phyloP scores from a whole-genome alignment of 208 protist species.

The Leishmania lainsoni region DNA sequence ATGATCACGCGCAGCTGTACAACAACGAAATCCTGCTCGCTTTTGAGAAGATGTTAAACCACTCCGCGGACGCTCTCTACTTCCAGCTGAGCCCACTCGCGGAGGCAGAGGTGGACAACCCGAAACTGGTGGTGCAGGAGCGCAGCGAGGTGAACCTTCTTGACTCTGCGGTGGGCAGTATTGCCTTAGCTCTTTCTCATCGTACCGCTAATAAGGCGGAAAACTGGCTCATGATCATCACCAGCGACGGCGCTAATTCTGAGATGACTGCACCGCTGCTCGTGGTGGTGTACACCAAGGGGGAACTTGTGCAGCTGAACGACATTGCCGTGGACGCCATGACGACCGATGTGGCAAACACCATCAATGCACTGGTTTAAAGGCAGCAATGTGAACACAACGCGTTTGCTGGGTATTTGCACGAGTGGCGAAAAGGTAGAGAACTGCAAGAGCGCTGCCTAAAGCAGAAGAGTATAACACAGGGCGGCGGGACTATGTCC shows the following conservation, averaged over 20 bases:
- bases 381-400: background rate
- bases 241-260: slow-evolving; percentile 50
- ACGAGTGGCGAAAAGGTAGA: slow-evolving; percentile 46
- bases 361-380: slow-evolving; percentile 70
- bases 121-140: slow-evolving; percentile 24
- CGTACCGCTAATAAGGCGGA: slow-evolving; percentile 45
- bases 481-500: background rate
- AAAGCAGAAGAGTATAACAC: too few relatives aligned
- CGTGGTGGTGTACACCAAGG: slow-evolving; percentile 57
- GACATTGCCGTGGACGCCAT: slow-evolving; percentile 21
- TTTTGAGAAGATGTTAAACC: slow-evolving; percentile 40
- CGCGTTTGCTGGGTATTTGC: slow-evolving; percentile 58
- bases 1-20: slow-evolving; percentile 51
- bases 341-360: slow-evolving; percentile 47
- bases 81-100: slow-evolving; percentile 43
- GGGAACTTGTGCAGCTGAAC: slow-evolving; percentile 55
- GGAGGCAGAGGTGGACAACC: slow-evolving; percentile 11
- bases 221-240: slow-evolving; percentile 77
- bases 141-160: slow-evolving; percentile 74
- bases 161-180: slow-evolving; percentile 56
- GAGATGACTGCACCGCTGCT: slow-evolving; percentile 49
- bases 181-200: slow-evolving; percentile 46
- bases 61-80: slow-evolving; percentile 59
- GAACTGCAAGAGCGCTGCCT: slow-evolving; percentile 43
- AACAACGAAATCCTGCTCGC: slow-evolving; percentile 43